Conservation (phyloP, 331 rosid species). For the Acacia concinna region DNA sequence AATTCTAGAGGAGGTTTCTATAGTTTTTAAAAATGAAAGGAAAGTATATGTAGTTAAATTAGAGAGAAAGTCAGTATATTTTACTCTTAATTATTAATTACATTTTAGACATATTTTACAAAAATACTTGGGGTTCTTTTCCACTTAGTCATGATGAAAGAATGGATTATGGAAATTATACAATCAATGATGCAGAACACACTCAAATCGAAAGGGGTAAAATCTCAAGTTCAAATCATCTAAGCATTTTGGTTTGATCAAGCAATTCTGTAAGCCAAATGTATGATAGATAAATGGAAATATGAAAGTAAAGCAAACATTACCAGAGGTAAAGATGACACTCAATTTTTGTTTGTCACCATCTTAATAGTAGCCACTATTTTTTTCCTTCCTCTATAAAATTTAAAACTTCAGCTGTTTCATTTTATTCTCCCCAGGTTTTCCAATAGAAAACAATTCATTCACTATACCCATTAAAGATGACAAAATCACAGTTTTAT, state of each 20-base stretch:
- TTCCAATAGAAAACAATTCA: slow-evolving; percentile 18
- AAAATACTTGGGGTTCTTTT: slow-evolving; percentile 15
- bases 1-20: neutral
- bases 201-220: neutral
- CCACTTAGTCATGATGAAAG: slow-evolving; percentile 13
- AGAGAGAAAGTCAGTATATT: neutral
- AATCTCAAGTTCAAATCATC: neutral
- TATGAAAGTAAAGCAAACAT: slow-evolving; percentile 16
- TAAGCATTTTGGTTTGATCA: neutral
- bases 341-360: slow-evolving; percentile 14
- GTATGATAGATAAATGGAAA: slow-evolving; percentile 26
- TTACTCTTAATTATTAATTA: too few relatives aligned
- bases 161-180: neutral
- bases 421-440: neutral
- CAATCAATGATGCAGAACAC: neutral
- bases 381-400: slow-evolving; percentile 11
- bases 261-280: slow-evolving; percentile 8
- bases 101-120: slow-evolving; percentile 17
- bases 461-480: neutral
- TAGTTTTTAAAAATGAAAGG: neutral
- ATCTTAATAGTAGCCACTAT: slow-evolving; percentile 12
- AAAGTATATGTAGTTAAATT: neutral
- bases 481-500: neutral
- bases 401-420: neutral
- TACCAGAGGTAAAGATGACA: slow-evolving; percentile 19